A percentile compares a stretch with the other conserved stretches of the same genome.
Conservation (phyloP, 371 early-diverging fungal species). For the Entomophthora muscae region DNA sequence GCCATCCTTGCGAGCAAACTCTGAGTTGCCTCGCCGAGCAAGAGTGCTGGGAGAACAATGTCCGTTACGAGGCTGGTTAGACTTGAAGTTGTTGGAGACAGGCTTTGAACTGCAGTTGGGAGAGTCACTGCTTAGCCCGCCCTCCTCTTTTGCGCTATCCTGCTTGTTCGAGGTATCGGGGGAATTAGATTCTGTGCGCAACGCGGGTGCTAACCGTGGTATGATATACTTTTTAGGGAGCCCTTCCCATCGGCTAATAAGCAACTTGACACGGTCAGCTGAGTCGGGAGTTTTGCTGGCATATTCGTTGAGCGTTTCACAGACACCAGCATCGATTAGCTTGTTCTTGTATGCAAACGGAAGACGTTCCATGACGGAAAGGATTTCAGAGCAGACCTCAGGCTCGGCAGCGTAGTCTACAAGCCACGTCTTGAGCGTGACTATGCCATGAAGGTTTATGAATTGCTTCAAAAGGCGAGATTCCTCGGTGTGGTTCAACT, state of each 20-base stretch:
- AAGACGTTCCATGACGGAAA: background rate
- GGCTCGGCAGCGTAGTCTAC: background rate
- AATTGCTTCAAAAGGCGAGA: background rate
- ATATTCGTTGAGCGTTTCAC: background rate
- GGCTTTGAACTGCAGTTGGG: no score
- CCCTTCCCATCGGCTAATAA: constrained; percentile 17
- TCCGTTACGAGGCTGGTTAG: background rate
- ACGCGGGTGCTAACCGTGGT: background rate
- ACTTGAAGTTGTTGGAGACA: no score
- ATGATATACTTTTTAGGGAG: constrained; percentile 14
- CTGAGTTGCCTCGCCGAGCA: background rate
- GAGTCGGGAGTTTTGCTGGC: background rate
- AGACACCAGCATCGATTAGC: background rate
- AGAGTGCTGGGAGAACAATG: background rate
- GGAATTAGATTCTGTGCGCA: background rate
- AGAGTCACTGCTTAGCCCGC: background rate
- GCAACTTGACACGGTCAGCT: constrained; percentile 2
- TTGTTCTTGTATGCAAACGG: constrained; percentile 2
- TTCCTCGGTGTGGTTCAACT: constrained; percentile 13
- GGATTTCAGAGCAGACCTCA: background rate
- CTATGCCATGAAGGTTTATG: constrained; percentile 9
- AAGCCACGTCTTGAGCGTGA: background rate
- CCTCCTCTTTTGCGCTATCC: background rate
- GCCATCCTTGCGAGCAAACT: background rate
- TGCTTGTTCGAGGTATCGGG: background rate